Conservation (phyloP, 2,329 filamentous ascomycete species). For the Arthroderma sp. region DNA sequence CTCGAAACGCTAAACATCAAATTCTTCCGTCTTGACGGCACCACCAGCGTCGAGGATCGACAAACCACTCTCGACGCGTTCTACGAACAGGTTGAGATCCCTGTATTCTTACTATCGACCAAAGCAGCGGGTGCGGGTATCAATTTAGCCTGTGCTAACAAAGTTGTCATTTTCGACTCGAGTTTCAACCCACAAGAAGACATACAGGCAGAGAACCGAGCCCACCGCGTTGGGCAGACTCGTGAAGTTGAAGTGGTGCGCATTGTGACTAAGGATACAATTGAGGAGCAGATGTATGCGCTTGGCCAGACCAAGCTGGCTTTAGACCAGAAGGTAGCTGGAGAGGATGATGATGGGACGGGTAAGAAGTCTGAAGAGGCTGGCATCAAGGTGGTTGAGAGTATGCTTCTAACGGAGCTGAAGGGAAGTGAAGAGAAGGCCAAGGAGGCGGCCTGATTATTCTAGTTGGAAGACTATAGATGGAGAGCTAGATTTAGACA, state of each 20-base stretch:
- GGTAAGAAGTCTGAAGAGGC: constrained; percentile 39
- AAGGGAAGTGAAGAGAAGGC: constrained; percentile 6
- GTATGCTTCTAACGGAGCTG: constrained; percentile 36
- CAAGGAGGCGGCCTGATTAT: neutral
- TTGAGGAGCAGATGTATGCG: constrained; percentile 87
- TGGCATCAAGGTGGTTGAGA: constrained; percentile 36
- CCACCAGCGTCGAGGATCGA: constrained; percentile 66
- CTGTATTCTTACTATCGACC: constrained; percentile 85
- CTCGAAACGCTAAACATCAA: constrained; percentile 58
- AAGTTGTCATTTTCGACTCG: constrained; percentile 93
- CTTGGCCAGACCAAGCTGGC: constrained; percentile 87
- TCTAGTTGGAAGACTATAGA: too few species aligned
- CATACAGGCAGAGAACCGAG: constrained; percentile 93
- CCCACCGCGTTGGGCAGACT: constrained; percentile 85
- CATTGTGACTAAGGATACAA: constrained; percentile 65
- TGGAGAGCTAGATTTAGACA: too few species aligned
- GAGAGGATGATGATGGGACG: constrained; percentile 41
- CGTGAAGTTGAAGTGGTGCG: constrained; percentile 81
- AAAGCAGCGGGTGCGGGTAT: constrained; percentile 94
- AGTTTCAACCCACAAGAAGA: constrained; percentile 98
- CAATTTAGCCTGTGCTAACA: constrained; percentile 90
- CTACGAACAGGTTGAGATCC: constrained; percentile 59
- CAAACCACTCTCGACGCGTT: constrained; percentile 84
- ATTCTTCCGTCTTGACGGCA: constrained; percentile 78
- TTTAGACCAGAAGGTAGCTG: constrained; percentile 62